Percentiles rank a stretch among this genome's conserved stretches.
Evolutionary conservation across 1,139 yeast species (phyloP).

Genomic region (Lodderomyces oxycetoniae): DNA sequence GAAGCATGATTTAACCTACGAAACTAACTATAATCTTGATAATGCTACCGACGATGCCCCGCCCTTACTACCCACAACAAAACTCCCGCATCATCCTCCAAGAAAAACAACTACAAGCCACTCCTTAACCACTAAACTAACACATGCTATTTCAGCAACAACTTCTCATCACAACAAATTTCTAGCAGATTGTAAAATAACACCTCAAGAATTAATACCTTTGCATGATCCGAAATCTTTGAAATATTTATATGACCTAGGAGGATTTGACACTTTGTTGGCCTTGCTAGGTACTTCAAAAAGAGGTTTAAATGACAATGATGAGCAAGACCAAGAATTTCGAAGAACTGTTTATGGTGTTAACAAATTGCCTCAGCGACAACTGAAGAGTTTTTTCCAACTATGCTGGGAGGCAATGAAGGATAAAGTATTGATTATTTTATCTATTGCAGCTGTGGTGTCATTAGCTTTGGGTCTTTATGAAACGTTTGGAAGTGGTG

Average conservation of each 20-base stretch:
- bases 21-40: neutral
- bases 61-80: neutral
- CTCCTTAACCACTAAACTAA: neutral
- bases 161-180: neutral
- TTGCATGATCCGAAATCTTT: slow-evolving; percentile 56
- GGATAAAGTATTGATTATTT: slow-evolving; percentile 82
- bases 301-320: slow-evolving; percentile 40
- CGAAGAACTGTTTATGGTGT: slow-evolving; percentile 55
- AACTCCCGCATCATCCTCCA: slow-evolving; percentile 1
- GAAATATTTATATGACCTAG: slow-evolving; percentile 32
- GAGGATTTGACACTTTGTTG: slow-evolving; percentile 35
- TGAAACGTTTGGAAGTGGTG: slow-evolving; percentile 83
- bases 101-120: neutral
- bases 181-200: slow-evolving; percentile 9
- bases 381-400: slow-evolving; percentile 59
- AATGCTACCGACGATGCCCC: neutral
- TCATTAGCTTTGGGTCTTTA: slow-evolving; percentile 89
- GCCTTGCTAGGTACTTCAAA: slow-evolving; percentile 36
- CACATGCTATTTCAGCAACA: neutral
- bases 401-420: slow-evolving; percentile 82
- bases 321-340: slow-evolving; percentile 22
- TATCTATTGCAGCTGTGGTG: slow-evolving; percentile 80
- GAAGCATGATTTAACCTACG: neutral
- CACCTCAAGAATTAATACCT: slow-evolving; percentile 29
- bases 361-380: slow-evolving; percentile 66